These are phyloP conservation scores for Penicillium parvum DNA, from an alignment of 495 filamentous ascomycete genomes.

Conservation along the genomic window DNA sequence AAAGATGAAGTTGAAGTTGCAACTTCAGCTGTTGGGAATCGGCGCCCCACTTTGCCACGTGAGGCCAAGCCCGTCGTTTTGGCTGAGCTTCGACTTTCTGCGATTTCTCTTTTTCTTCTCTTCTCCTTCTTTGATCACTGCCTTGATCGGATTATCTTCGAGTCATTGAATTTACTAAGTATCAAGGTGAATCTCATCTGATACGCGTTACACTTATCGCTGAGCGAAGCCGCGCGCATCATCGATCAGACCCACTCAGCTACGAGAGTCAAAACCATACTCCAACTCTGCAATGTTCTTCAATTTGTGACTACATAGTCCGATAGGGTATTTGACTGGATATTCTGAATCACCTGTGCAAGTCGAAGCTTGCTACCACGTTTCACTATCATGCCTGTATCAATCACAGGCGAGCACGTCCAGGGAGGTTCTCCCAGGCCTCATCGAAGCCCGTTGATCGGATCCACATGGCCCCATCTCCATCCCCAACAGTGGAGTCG, in stretches of 20 bases:
- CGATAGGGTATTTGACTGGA: too few species aligned
- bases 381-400: too few species aligned
- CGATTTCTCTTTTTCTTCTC: background rate
- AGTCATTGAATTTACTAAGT: too few species aligned
- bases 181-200: too few species aligned
- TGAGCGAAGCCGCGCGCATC: background rate
- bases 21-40: conserved; percentile 30
- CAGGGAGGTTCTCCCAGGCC: conserved; percentile 29
- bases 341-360: too few species aligned
- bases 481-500: conserved; percentile 28
- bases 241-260: conserved; percentile 5
- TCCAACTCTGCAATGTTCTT: background rate
- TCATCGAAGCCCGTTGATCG: conserved; percentile 35
- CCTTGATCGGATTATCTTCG: background rate
- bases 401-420: conserved; percentile 21
- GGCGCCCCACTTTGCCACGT: conserved; percentile 32
- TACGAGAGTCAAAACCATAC: conserved; percentile 1
- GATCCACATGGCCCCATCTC: conserved; percentile 26
- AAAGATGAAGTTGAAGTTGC: conserved; percentile 10
- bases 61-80: conserved; percentile 13
- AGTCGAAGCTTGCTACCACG: too few species aligned
- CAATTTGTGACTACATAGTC: background rate
- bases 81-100: background rate
- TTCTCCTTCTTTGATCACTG: background rate
- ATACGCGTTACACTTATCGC: background rate